A percentile compares a stretch with the other conserved stretches of the same genome.
phyloP scores from a whole-genome alignment of 306 rosid genomes.

The Hippophae gyantsensis region DNA sequence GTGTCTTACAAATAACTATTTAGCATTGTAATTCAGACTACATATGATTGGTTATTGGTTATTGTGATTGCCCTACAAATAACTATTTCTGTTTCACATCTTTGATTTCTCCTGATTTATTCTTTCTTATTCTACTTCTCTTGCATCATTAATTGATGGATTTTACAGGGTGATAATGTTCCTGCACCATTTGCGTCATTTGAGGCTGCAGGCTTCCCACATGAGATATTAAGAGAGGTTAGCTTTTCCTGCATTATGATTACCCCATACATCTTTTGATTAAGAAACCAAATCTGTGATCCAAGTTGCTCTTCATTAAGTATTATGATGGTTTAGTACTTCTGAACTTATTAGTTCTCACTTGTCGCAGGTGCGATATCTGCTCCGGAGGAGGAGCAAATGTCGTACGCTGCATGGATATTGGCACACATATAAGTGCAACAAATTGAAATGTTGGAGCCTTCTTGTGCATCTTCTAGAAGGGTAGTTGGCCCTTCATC shows the following conservation, averaged over 20 bases:
- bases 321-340: slow-evolving; percentile 24
- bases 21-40: too few relatives aligned
- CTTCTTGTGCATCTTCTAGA: slow-evolving; percentile 95
- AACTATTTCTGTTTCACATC: too few relatives aligned
- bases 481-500: slow-evolving; percentile 84
- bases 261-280: slow-evolving; percentile 16
- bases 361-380: slow-evolving; percentile 99
- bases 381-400: slow-evolving; percentile 99
- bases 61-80: too few relatives aligned
- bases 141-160: slow-evolving; percentile 19
- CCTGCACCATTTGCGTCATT: slow-evolving; percentile 93
- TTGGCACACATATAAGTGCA: slow-evolving; percentile 82
- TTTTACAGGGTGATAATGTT: slow-evolving; percentile 80
- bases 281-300: slow-evolving; percentile 25
- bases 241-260: slow-evolving; percentile 25
- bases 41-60: too few relatives aligned
- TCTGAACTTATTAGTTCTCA: slow-evolving; percentile 73
- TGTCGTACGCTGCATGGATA: slow-evolving; percentile 99
- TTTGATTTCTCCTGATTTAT: too few relatives aligned
- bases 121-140: slow-evolving; percentile 1
- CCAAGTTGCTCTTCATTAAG: slow-evolving; percentile 22
- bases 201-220: slow-evolving; percentile 88
- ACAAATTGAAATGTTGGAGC: slow-evolving; percentile 97
- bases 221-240: slow-evolving; percentile 92
- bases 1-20: too few relatives aligned